Conservation (phyloP, 805 yeast genomes). For the Candida easanensis region DNA sequence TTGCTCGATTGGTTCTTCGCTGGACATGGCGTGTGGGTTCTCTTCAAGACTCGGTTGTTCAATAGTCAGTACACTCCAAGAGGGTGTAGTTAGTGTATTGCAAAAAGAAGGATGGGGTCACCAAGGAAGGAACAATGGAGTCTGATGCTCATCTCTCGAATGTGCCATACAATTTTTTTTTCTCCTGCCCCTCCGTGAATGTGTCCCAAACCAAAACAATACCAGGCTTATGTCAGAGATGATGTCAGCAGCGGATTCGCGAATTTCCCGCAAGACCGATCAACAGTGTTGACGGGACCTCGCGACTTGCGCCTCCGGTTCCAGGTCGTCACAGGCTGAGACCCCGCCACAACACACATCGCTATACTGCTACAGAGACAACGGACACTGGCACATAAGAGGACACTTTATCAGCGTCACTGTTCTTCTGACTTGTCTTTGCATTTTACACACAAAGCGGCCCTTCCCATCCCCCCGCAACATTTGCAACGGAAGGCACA, state of each 20-base stretch:
- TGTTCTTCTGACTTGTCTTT: no score
- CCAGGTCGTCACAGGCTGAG: no score
- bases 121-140: neutral
- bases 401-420: no score
- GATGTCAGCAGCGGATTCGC: slow-evolving; percentile 1
- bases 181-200: neutral
- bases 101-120: neutral
- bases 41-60: neutral
- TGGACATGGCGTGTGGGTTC: slow-evolving; percentile 16
- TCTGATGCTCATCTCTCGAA: neutral
- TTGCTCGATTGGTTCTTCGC: slow-evolving; percentile 23
- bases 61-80: neutral
- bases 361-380: no score
- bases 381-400: no score
- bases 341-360: no score
- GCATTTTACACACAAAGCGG: no score
- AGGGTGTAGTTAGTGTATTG: neutral
- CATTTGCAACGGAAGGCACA: no score
- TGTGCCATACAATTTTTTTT: slow-evolving; percentile 11
- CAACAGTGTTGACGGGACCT: no score
- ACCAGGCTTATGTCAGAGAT: neutral
- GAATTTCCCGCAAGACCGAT: no score
- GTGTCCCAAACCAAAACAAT: neutral
- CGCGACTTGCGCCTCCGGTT: no score
- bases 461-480: no score